Conservation (phyloP, 345 rosid genomes). For the Bruguiera gymnorhiza region DNA sequence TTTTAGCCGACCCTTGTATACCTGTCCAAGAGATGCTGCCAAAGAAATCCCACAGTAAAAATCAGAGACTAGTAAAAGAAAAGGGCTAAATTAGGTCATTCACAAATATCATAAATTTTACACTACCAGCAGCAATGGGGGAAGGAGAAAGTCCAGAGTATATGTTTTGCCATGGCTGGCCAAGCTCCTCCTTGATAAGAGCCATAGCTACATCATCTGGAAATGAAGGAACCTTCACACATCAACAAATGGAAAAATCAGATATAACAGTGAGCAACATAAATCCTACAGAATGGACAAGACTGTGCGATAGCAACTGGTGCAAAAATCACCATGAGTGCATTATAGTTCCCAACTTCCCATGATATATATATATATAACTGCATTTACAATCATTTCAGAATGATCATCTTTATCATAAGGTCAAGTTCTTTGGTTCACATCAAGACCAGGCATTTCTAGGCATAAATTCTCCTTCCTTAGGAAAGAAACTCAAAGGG, state of each 20-base stretch:
- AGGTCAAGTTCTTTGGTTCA: neutral
- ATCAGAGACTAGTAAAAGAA: conserved; percentile 1
- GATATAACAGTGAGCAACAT: conserved; percentile 5
- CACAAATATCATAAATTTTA: conserved; percentile 7
- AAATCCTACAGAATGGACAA: neutral
- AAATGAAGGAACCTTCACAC: conserved; percentile 89
- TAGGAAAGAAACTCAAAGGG: neutral
- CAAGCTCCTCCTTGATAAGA: conserved; percentile 89
- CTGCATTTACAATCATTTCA: neutral
- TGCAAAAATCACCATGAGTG: neutral
- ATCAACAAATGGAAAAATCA: conserved; percentile 29
- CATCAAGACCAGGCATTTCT: too few species aligned
- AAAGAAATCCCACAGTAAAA: conserved; percentile 22
- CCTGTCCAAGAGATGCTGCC: conserved; percentile 96
- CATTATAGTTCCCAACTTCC: neutral
- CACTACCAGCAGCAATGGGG: conserved; percentile 91
- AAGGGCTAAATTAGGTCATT: conserved; percentile 2
- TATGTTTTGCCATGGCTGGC: conserved; percentile 76
- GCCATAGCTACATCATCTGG: conserved; percentile 99
- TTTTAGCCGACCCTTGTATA: conserved; percentile 80
- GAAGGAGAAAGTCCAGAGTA: conserved; percentile 93
- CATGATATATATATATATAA: conserved; percentile 3
- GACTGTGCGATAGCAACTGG: neutral
- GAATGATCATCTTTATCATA: neutral
- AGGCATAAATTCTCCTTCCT: neutral